Evolutionary conservation across 2,329 filamentous ascomycete genomes (phyloP).

Genomic region (Clonostachys rhizophaga): DNA sequence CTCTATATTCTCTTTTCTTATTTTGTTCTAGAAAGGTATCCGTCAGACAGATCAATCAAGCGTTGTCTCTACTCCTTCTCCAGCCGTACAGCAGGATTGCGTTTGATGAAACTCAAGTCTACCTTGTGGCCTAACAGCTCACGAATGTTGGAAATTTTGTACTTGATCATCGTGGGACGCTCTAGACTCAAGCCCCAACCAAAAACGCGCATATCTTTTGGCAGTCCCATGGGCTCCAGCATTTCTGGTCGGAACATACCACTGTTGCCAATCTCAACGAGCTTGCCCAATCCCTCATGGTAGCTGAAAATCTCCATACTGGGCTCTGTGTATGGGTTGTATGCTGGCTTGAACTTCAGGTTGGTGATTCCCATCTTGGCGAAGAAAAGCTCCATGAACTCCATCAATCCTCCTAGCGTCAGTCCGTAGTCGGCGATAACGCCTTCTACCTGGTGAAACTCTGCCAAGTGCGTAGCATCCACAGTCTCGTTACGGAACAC

Average conservation of each 20-base stretch:
- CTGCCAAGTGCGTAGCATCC: constrained; percentile 91
- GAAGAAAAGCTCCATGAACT: constrained; percentile 94
- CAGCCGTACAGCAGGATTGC: constrained; percentile 84
- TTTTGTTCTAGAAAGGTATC: neutral
- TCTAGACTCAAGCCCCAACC: constrained; percentile 91
- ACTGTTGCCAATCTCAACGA: constrained; percentile 96
- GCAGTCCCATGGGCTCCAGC: constrained; percentile 90
- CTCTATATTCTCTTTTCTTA: neutral
- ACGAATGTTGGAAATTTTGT: constrained; percentile 82
- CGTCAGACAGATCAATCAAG: too few relatives aligned
- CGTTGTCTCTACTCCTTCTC: constrained; percentile 63
- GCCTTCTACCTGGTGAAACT: constrained; percentile 98
- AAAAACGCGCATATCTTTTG: constrained; percentile 87
- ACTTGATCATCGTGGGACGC: constrained; percentile 97
- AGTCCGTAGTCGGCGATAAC: constrained; percentile 96
- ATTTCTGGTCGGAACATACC: constrained; percentile 99
- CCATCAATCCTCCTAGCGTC: constrained; percentile 88
- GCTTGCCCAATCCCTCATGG: constrained; percentile 82
- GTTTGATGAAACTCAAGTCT: constrained; percentile 87
- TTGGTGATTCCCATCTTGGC: constrained; percentile 83
- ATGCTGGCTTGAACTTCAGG: constrained; percentile 90
- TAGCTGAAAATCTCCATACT: constrained; percentile 98
- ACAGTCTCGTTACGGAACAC: constrained; percentile 98
- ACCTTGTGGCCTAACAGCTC: constrained; percentile 94
- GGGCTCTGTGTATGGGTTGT: constrained; percentile 93